These are phyloP conservation scores for Schizochytrium sp. DNA, from an alignment of 108 stramenopile genomes.

Conservation along the genomic window DNA sequence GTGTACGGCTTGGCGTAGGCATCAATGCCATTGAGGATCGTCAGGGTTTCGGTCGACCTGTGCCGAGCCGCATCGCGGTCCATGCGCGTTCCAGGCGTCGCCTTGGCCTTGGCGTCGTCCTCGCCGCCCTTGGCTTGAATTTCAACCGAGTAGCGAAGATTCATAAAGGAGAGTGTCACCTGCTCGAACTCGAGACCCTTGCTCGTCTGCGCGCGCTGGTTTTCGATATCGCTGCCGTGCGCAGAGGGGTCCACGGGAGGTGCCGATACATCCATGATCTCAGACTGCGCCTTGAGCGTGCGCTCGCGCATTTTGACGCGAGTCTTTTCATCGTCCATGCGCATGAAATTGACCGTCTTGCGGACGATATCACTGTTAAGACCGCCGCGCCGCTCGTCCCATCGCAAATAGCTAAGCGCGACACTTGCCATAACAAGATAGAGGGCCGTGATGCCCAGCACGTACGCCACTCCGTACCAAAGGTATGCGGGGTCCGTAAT, in stretches of 20 bases:
- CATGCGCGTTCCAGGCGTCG: not conserved
- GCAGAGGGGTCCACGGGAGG: not conserved
- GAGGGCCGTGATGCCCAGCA: not conserved
- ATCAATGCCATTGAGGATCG: conserved; percentile 32
- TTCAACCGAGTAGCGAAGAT: conserved; percentile 32
- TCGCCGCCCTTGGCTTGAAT: not conserved
- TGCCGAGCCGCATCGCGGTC: not conserved
- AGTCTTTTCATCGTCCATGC: not conserved
- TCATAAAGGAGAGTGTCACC: conserved; percentile 40
- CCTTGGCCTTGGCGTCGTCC: not conserved
- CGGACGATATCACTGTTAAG: not conserved
- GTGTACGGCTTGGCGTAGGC: conserved; percentile 36
- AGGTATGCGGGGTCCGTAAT: not conserved
- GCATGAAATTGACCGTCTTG: not conserved
- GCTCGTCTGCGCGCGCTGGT: not conserved
- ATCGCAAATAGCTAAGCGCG: not conserved
- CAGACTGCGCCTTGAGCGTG: not conserved
- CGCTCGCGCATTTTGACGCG: not conserved
- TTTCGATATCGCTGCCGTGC: not conserved
- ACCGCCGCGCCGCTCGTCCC: not conserved
- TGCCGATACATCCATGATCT: not conserved
- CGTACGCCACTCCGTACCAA: not conserved
- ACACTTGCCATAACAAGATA: not conserved
- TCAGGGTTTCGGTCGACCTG: not conserved
- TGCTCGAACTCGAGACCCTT: conserved; percentile 28